phyloP scores from a whole-genome alignment of 176 grass and related monocot species.

The Bonia amplexicaulis region DNA sequence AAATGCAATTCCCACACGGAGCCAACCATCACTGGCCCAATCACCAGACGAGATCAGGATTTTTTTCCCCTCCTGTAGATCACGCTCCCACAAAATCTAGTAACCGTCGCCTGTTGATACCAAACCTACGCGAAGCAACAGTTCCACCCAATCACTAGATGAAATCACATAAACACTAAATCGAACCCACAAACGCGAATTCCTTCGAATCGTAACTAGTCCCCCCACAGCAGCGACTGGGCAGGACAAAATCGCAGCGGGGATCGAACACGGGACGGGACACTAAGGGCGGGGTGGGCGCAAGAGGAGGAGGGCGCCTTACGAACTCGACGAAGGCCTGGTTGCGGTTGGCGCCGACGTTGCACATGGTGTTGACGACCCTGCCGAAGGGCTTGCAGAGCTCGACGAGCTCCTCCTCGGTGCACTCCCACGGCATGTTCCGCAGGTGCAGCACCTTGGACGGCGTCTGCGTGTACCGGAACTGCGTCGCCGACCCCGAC shows the following conservation, averaged over 20 bases:
- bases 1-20: neutral
- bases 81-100: neutral
- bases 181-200: neutral
- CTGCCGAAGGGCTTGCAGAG: constrained; percentile 88
- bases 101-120: neutral
- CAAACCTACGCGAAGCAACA: neutral
- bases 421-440: constrained; percentile 96
- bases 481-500: constrained; percentile 64
- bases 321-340: constrained; percentile 98
- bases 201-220: neutral
- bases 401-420: constrained; percentile 87
- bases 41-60: neutral
- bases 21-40: neutral
- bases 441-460: constrained; percentile 98
- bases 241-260: neutral
- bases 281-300: neutral
- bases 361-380: constrained; percentile 95
- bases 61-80: neutral
- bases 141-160: neutral
- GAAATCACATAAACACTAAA: neutral
- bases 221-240: neutral
- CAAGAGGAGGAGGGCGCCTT: constrained; percentile 12
- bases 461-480: constrained; percentile 89
- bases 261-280: neutral
- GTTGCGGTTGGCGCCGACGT: constrained; percentile 94